Evolutionary conservation across 148 eudicot genomes (phyloP).

Genomic region (Linanthus parryae): DNA sequence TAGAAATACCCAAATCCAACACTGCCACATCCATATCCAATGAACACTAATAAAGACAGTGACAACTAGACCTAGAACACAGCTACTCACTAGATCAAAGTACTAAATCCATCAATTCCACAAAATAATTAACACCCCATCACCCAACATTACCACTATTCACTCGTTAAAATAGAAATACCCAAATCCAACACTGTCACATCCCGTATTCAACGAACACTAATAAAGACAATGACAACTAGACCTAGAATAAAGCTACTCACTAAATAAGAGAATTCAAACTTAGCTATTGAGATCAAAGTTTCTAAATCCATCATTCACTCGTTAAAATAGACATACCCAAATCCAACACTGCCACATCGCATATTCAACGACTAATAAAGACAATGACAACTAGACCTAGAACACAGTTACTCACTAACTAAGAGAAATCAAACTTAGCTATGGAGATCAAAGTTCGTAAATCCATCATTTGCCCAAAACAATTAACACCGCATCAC

Average conservation of each 20-base stretch:
- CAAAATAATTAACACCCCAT: not conserved
- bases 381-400: not conserved
- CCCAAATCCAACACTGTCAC: not conserved
- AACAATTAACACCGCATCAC: not conserved
- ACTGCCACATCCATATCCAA: not conserved
- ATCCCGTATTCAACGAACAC: conserved; percentile 3
- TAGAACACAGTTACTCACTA: not conserved
- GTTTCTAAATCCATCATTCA: not conserved
- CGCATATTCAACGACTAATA: not conserved
- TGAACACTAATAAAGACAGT: not conserved
- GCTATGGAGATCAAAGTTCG: not conserved
- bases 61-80: not conserved
- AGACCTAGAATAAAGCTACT: not conserved
- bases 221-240: not conserved
- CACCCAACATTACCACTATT: not conserved
- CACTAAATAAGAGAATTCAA: not conserved
- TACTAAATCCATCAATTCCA: not conserved
- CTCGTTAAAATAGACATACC: not conserved
- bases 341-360: not conserved
- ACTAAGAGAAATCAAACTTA: not conserved
- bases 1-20: not conserved
- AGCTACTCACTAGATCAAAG: too few relatives aligned
- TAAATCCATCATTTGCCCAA: not conserved
- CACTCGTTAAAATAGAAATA: too few relatives aligned
- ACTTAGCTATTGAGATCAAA: not conserved